Percentiles rank a stretch among this genome's conserved stretches.
Evolutionary conservation across 2,329 filamentous ascomycete genomes (phyloP).

Genomic region (Graphilbum sp.): DNA sequence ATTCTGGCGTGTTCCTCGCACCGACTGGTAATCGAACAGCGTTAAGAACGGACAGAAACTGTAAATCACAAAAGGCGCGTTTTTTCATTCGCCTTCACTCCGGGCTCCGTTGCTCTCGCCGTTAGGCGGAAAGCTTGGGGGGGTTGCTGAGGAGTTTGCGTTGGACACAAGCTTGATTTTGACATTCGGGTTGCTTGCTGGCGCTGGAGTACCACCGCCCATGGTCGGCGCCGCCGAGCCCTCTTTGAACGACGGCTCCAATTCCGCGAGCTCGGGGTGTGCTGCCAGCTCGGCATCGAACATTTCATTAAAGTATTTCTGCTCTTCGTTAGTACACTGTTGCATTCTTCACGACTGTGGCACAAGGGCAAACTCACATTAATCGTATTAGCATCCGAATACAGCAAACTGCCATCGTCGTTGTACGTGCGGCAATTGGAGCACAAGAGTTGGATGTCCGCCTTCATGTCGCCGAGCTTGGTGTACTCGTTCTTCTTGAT

Average conservation of each 20-base stretch:
- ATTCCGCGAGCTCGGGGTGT: constrained; percentile 12
- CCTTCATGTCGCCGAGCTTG: constrained; percentile 61
- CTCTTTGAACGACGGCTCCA: constrained; percentile 17
- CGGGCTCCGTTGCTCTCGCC: constrained; percentile 1
- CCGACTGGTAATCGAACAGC: background rate
- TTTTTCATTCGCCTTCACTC: constrained; percentile 3
- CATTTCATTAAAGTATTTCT: constrained; percentile 41
- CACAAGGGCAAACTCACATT: constrained; percentile 45
- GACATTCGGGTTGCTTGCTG: constrained; percentile 5
- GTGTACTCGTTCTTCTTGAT: constrained; percentile 94
- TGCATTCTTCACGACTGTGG: background rate
- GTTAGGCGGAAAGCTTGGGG: background rate
- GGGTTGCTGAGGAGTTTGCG: constrained; percentile 2
- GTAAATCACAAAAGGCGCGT: background rate
- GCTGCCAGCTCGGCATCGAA: constrained; percentile 22
- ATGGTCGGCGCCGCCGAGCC: constrained; percentile 25
- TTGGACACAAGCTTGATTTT: constrained; percentile 14
- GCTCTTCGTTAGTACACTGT: too few species aligned
- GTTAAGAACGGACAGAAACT: background rate
- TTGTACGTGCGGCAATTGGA: constrained; percentile 92
- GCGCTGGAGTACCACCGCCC: constrained; percentile 13
- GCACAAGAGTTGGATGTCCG: constrained; percentile 72
- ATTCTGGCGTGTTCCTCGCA: background rate
- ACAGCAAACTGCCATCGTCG: constrained; percentile 84
- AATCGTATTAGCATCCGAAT: constrained; percentile 82